Evolutionary conservation across 495 filamentous ascomycete species (phyloP), one percentile per base, ranked within the genome.

Genomic region (Staphylotrichum tortipilum): DNA sequence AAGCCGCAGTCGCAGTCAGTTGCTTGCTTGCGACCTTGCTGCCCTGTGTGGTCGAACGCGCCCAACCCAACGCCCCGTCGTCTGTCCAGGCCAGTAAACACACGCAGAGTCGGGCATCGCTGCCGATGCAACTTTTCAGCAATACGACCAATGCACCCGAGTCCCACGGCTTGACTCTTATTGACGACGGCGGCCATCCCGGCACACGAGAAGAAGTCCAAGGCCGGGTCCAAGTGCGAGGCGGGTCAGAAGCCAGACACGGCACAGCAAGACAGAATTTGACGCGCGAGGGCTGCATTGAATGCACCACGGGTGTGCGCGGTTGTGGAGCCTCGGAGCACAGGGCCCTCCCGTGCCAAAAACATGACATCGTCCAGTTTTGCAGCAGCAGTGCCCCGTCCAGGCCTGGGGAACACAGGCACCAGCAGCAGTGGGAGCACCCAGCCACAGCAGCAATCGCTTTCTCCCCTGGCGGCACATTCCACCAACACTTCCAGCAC

Each of bases 341-440:
- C 49, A 28, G 49, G 41, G 18, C 44, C 34, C 35, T 26, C 38
- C 28, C 28, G 15, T 31, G 11, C 29, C 28, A 47, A 50, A 50
- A 50, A 42, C 22, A 56, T 56, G 54, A 34, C 47, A 42, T 50
- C 53, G 47, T 7, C 47, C 47, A 50, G 24, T 37, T 26, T 46
- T 12, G 41, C 34, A n/a, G 44, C 38, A n/a, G n/a, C n/a, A n/a
- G n/a, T n/a, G n/a, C n/a, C n/a, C n/a, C n/a, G n/a, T n/a, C n/a
- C 44, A 36, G 28, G 19, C 37, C 54, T 38, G 14, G 39, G 44
- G 44, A 28, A n/a, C n/a, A n/a, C n/a, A n/a, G n/a, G n/a, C 26
- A 28, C 26, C 26, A 28, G 26, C 26, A 10, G n/a, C n/a, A n/a
- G n/a, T n/a, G n/a, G n/a, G n/a, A 54, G 33, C 43, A 51, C 44